Conservation (phyloP, 306 rosid genomes). For the Cicer bijugum region DNA sequence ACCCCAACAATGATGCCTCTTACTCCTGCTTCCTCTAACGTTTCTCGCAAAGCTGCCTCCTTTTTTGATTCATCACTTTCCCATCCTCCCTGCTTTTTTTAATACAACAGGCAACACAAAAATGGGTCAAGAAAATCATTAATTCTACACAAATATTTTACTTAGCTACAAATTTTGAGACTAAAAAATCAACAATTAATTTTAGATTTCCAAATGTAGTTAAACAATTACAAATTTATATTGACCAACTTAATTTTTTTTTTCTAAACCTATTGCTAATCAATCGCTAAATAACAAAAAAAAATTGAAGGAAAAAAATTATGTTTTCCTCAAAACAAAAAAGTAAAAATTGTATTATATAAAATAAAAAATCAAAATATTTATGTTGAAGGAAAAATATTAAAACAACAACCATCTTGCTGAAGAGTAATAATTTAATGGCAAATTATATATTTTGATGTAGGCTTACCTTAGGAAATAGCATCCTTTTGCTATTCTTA, state of each 20-base stretch:
- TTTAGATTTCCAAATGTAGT: no score
- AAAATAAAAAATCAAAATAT: background rate
- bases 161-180: background rate
- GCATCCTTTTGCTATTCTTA: constrained; percentile 77
- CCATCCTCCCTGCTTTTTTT: constrained; percentile 79
- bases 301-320: no score
- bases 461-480: constrained; percentile 76
- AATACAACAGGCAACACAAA: constrained; percentile 11
- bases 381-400: background rate
- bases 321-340: no score
- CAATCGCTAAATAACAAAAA: no score
- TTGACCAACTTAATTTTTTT: no score
- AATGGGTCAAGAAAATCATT: background rate
- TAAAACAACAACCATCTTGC: background rate
- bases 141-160: background rate
- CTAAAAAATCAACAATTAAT: background rate
- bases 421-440: background rate
- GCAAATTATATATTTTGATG: constrained; percentile 1
- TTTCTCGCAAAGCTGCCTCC: constrained; percentile 82
- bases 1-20: constrained; percentile 69
- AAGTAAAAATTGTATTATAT: background rate
- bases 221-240: no score
- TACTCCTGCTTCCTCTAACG: constrained; percentile 90
- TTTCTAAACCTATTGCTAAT: no score
- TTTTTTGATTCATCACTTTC: constrained; percentile 79